These are phyloP conservation scores for Anthracocystis walkeri DNA, from an alignment of 1,284 basidiomycete genomes.

Conservation along the genomic window DNA sequence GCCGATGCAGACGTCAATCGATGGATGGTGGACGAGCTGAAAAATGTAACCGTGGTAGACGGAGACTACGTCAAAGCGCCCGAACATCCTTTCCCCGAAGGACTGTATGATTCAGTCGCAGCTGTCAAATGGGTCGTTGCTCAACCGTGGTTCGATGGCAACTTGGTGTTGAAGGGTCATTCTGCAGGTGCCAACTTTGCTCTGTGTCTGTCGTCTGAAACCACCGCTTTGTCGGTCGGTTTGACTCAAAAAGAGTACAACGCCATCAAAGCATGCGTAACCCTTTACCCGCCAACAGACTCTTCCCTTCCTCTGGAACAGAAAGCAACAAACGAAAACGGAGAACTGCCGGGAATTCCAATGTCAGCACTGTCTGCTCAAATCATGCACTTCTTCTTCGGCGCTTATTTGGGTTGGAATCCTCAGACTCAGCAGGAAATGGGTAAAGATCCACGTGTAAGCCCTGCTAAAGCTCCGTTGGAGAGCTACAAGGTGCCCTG, in stretches of 20 bases:
- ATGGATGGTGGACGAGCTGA: slow-evolving; percentile 28
- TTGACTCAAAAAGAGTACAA: slow-evolving; percentile 25
- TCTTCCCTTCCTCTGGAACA: slow-evolving; percentile 21
- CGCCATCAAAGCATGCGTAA: slow-evolving; percentile 35
- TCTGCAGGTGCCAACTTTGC: slow-evolving; percentile 41
- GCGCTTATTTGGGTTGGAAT: slow-evolving; percentile 33
- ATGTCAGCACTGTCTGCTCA: slow-evolving; percentile 30
- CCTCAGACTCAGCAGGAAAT: slow-evolving; percentile 3
- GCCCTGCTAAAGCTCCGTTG: slow-evolving; percentile 17
- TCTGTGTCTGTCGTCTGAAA: slow-evolving; percentile 12
- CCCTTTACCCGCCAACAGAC: slow-evolving; percentile 40
- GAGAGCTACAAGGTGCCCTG: slow-evolving; percentile 28
- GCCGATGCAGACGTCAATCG: slow-evolving; percentile 31
- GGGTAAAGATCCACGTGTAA: slow-evolving; percentile 30
- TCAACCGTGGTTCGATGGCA: slow-evolving; percentile 42
- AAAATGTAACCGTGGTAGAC: slow-evolving; percentile 31
- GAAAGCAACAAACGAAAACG: slow-evolving; percentile 38
- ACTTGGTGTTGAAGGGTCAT: slow-evolving; percentile 33
- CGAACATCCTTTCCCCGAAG: slow-evolving; percentile 39
- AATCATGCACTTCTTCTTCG: slow-evolving; percentile 44
- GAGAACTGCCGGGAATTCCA: slow-evolving; percentile 24
- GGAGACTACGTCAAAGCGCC: slow-evolving; percentile 46
- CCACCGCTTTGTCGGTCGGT: slow-evolving; percentile 24
- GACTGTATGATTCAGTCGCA: slow-evolving; percentile 28
- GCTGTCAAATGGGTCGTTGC: slow-evolving; percentile 31